Base-by-base conservation (phyloP, 352 stramenopile genomes). In the Pythium angustatum region DNA sequence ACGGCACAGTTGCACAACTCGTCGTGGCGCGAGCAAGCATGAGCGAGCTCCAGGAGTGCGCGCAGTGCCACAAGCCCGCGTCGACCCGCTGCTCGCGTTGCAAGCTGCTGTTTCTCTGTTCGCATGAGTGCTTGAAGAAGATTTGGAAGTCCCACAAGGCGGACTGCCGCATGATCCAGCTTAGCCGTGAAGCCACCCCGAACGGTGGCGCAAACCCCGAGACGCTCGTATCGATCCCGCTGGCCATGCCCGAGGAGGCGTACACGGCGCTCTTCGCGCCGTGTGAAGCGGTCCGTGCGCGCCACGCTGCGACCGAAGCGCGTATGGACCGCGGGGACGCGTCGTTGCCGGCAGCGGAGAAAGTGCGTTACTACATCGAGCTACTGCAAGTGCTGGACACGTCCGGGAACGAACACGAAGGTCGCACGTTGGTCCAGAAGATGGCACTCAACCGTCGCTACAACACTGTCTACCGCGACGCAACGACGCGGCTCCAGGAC, bases 371-470 rank as follows among this genome's bases (percentile, higher is more conserved):
- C 15, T 60, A 50, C 31, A 11, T 14, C 19, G 53, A 51, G 3
- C 22, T 51, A 0, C 38, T 60, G 7, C 57, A 69, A n/a, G 68
- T 50, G 21, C 58, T 76, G 44, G 73, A 81, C 34, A 58, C 41
- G 0, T 73, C 70, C 51, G 57, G 63, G 12, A 54, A 53, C 1
- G 60, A 64, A 48, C 71, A 76, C 64, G 66, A 59, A 22, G 8
- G 51, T 17, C 59, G 69, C 19, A 34, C 65, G 65, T 47, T 73
- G 17, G 28, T 51, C 11, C 58, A 66, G 43, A 77, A 75, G 52
- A 43, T 78, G 64, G 68, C 75, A 30, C 49, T 76, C 47, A 81
- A 76, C 45, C 61, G 67, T 27, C 64, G 58, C 17, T 76, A 71
- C 56, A 81, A 78, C 50, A 67, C 67, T 43, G 51, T 66, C 47